phyloP scores from a whole-genome alignment of 2,329 filamentous ascomycete genomes.

The Cladobotryum protrusum region DNA sequence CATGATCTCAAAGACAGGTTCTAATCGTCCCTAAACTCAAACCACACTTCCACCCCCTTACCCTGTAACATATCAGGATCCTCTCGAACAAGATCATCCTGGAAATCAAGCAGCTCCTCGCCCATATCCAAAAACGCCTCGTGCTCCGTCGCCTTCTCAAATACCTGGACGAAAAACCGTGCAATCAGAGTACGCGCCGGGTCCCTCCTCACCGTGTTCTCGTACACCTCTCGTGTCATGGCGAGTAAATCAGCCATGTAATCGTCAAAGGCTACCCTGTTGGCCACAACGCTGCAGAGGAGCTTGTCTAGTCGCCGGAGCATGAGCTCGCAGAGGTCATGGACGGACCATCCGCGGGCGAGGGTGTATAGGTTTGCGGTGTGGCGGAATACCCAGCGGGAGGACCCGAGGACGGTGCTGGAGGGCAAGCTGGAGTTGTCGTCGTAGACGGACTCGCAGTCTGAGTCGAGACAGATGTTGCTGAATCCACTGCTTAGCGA shows the following conservation, averaged over 20 bases:
- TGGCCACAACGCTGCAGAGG: conserved; percentile 13
- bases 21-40: background rate
- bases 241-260: conserved; percentile 15
- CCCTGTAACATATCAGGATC: background rate
- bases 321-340: conserved; percentile 13
- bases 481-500: background rate
- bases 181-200: conserved; percentile 16
- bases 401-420: conserved; percentile 3
- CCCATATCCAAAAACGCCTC: conserved; percentile 13
- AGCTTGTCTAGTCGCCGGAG: conserved; percentile 17
- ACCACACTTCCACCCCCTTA: background rate
- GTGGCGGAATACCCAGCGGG: conserved; percentile 12
- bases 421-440: background rate
- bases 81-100: conserved; percentile 9
- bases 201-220: conserved; percentile 17
- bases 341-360: conserved; percentile 20
- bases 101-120: conserved; percentile 16
- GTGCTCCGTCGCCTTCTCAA: conserved; percentile 14
- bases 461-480: background rate
- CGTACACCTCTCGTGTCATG: conserved; percentile 17
- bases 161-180: conserved; percentile 17
- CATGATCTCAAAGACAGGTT: no score
- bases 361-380: conserved; percentile 20
- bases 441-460: no score
- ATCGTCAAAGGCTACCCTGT: background rate